These are phyloP conservation scores for Ochetophila trinervis DNA, from an alignment of 306 rosid genomes.

Conservation along the genomic window DNA sequence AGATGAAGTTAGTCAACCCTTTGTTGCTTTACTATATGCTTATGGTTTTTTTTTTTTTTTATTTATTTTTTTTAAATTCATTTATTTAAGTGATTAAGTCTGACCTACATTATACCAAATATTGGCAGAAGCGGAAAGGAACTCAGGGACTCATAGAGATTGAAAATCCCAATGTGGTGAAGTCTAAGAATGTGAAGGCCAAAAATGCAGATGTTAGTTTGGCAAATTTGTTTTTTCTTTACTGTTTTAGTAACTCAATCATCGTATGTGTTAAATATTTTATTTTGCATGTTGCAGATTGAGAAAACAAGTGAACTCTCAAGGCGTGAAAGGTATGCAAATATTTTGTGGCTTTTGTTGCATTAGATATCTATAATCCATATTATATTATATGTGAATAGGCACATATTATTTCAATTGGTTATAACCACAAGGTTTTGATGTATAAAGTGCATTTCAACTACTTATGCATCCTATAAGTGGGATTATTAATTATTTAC, in stretches of 20 bases:
- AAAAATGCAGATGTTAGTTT: constrained; percentile 72
- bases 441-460: not conserved
- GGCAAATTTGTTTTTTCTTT: not conserved
- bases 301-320: constrained; percentile 85
- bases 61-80: constrained; percentile 1
- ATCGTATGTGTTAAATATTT: constrained; percentile 3
- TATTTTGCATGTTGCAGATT: constrained; percentile 41
- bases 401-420: not conserved
- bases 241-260: not conserved
- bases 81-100: constrained; percentile 16
- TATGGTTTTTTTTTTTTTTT: constrained; percentile 1
- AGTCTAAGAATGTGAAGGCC: constrained; percentile 69
- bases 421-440: not conserved
- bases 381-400: not conserved
- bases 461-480: not conserved
- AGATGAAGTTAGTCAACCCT: constrained; percentile 27
- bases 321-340: constrained; percentile 82
- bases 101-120: constrained; percentile 18
- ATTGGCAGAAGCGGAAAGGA: constrained; percentile 70
- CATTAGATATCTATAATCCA: not conserved
- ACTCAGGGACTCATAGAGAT: constrained; percentile 82
- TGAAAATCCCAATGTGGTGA: constrained; percentile 89
- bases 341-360: constrained; percentile 1
- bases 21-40: constrained; percentile 12
- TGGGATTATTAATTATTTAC: not conserved